Base-by-base conservation (phyloP, 2,329 filamentous ascomycete genomes). In the Exophiala calicioides region DNA sequence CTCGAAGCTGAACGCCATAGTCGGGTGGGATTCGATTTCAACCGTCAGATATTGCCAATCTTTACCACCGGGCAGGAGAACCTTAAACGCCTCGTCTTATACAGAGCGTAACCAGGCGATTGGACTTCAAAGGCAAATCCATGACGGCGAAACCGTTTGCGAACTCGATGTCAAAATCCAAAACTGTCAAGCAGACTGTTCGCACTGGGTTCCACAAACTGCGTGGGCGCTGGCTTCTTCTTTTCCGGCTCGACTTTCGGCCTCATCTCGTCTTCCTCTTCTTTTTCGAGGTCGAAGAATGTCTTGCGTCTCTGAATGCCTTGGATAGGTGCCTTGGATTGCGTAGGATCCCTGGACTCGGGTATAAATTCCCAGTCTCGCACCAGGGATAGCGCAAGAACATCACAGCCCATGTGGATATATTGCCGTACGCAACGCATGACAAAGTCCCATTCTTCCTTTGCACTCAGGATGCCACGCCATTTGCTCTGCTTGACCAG, bases 131-230 rank as follows among this genome's bases (percentile, higher is more conserved):
- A n/a, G n/a, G n/a, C n/a, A n/a, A n/a, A n/a, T n/a, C n/a, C n/a
- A n/a, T n/a, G n/a, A n/a, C n/a, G n/a, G n/a, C n/a, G n/a, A n/a
- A n/a, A n/a, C n/a, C n/a, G n/a, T n/a, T n/a, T n/a, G n/a, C n/a
- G n/a, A n/a, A n/a, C n/a, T n/a, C n/a, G n/a, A n/a, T n/a, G n/a
- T 66, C 68, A 97, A 64, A 97, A 93, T 1, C 91, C 91, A 77
- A 97, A 97, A 65, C 81, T 90, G 73, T 97, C 91, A 59, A 97
- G 74, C 62, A 98, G 69, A 49, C 88, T 91, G 64, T 81, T 88
- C 20, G 87, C 79, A 70, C 95, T 90, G n/a, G 93, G 93, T 67
- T 98, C 93, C 59, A 94, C 79, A 65, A 97, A 97, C 53, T 85
- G 82, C 15, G 85, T 89, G 1, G 89, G 82, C 12, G 84, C 77